Percentiles rank a stretch among this genome's conserved stretches.
Conservation (phyloP, 345 rosid species). For the Hevea brasiliensis region DNA sequence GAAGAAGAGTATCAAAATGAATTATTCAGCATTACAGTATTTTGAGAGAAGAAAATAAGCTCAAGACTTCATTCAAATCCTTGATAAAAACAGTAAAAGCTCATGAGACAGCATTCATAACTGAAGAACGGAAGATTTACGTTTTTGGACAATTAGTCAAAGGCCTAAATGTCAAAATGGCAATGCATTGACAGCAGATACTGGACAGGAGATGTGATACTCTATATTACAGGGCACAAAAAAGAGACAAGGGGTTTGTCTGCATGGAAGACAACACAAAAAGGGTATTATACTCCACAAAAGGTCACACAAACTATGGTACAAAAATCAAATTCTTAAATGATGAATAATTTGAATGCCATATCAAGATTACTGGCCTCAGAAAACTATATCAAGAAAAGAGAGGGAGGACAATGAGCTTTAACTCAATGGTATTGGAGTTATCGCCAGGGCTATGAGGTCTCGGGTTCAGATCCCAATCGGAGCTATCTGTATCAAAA, state of each 20-base stretch:
- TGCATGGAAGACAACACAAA: background rate
- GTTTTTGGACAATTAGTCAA: background rate
- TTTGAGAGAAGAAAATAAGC: background rate
- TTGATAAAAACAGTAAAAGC: background rate
- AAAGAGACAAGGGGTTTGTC: background rate
- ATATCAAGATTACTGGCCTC: background rate
- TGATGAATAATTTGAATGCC: background rate
- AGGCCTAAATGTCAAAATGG: background rate
- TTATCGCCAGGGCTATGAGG: no score
- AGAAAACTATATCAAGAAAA: background rate
- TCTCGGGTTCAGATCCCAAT: no score
- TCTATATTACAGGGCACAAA: background rate
- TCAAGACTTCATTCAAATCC: background rate
- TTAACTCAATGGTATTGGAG: no score
- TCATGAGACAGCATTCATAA: background rate
- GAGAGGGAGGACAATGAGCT: no score
- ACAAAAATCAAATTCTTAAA: background rate
- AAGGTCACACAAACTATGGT: background rate
- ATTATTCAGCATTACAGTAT: background rate
- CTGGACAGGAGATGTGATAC: background rate
- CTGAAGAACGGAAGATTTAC: background rate
- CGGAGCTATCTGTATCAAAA: no score
- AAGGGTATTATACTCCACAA: background rate
- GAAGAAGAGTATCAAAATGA: background rate
- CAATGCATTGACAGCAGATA: background rate